Conservation (phyloP, 352 stramenopile genomes). For the Phytophthora tubulina region DNA sequence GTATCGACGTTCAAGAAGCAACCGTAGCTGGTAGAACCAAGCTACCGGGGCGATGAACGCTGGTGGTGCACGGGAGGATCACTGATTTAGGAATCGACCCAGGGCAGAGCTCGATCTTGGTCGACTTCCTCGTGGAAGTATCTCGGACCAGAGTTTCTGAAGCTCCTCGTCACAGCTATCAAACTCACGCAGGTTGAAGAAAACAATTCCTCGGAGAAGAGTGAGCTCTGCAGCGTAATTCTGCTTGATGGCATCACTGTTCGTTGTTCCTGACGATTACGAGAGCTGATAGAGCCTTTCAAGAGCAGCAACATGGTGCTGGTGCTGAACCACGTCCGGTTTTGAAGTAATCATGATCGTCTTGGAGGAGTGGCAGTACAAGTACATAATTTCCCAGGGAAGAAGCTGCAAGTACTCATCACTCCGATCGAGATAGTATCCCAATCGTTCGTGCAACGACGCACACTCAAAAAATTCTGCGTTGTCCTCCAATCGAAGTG, state of each 20-base stretch:
- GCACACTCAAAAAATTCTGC: slow-evolving; percentile 40
- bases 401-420: slow-evolving; percentile 47
- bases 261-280: not conserved
- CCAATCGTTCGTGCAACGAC: slow-evolving; percentile 43
- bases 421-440: slow-evolving; percentile 28
- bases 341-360: slow-evolving; percentile 1
- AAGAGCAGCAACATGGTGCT: slow-evolving; percentile 28
- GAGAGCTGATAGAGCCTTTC: slow-evolving; percentile 21
- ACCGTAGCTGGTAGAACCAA: slow-evolving; percentile 49
- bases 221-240: slow-evolving; percentile 38
- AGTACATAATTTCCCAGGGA: slow-evolving; percentile 52
- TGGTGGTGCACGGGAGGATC: slow-evolving; percentile 1
- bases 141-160: slow-evolving; percentile 40
- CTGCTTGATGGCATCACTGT: not conserved
- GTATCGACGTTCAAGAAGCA: slow-evolving; percentile 39
- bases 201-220: slow-evolving; percentile 45
- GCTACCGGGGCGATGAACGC: slow-evolving; percentile 50
- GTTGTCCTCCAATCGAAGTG: slow-evolving; percentile 17
- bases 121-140: slow-evolving; percentile 17
- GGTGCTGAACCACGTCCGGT: not conserved
- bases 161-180: slow-evolving; percentile 30
- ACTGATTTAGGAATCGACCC: slow-evolving; percentile 13
- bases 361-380: slow-evolving; percentile 44
- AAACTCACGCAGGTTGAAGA: slow-evolving; percentile 43
- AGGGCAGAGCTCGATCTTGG: slow-evolving; percentile 22